Evolutionary conservation across 2,329 filamentous ascomycete species (phyloP), one percentile per base, ranked within the genome.

Genomic region (Myriosclerotinia duriaeana): DNA sequence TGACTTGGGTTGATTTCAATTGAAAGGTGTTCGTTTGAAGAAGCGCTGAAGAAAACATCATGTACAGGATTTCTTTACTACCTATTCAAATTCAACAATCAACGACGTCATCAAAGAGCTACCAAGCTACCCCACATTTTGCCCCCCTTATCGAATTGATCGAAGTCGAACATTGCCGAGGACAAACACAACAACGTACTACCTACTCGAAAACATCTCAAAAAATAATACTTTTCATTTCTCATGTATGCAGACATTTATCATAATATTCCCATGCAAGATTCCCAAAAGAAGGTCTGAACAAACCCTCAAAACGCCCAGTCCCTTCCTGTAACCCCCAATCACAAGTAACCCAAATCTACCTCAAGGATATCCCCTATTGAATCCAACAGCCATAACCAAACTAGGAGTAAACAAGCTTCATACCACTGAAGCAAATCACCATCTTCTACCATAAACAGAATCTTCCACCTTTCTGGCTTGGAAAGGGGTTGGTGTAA

Each of bases 361-460:
- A 60, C 7, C 14, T 36, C 44, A 60, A 60, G 58, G 58, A 60
- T 60, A 26, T 50, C 26, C 14, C n/a, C 4, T 2, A 38, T 50
- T n/a, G 22, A 50, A 17, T 38, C 34, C 15, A 60, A 60, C n/a
- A 22, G 7, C n/a, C 5, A 11, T 26, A 38, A 60, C 15, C 6
- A 20, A 50, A 38, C 14, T 1, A 50, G 7, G 20, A 50, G 38
- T 3, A 12, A 50, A 26, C 20, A 4, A 36, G 6, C 12, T 26
- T 9, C 11, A 2, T 36, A 12, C 14, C 17, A 12, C 14, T 17
- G 20, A 36, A 59, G 11, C n/a, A 40, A 8, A 36, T 66, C 55
- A 76, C 74, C 75, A 77, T 61, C 74, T 60, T 68, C 74, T 71
- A 55, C 74, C 73, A 71, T 74, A 77, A n/a, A 77, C 67, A 36